Evolutionary conservation across 169 alveolate genomes (phyloP), one percentile per base, ranked within the genome.

Genomic region (Plasmodium fragile): DNA sequence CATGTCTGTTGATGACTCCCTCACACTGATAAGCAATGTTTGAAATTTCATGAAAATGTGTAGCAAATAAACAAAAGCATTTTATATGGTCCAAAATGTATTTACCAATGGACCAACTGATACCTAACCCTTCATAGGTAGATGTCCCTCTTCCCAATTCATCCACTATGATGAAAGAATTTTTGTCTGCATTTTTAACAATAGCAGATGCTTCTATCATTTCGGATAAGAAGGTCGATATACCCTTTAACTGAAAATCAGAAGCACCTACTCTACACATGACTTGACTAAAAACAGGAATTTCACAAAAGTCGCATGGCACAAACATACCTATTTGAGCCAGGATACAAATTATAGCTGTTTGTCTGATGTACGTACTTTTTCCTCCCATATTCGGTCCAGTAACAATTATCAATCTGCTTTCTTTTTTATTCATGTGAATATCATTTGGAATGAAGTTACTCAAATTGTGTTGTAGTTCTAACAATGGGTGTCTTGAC

Each of bases 301-400:
- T 73, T 83, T 97, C 97, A 13, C 99, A 99, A 75, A 92, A 93
- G 41, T 97, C 92, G 16, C 99, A 98, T 4, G 99, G 99, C 1
- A 99, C 99, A 96, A 96, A 98, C 71, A 99, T 98, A 1, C 99
- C 99, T 32, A 98, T 97, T 92, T 99, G 99, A 34, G 98, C 95
- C 92, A 96, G 92, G 59, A 94, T 90, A 49, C 95, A 95, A 43
- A 96, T 96, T 28, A 96, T 52, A 79, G 96, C 97, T 69, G 93
- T 94, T 95, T 98, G 98, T 73, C 99, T 96, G 70, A 99, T 98
- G 85, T 97, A 98, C 5, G 99, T 99, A 80, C 99, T 97, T 83
- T 99, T 99, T 32, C 99, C 99, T 36, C 99, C 99, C 99, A 99
- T 99, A 92, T 99, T 99, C 7, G 99, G 99, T n/a, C 99, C 99